These are phyloP conservation scores for Meredithiella fracta DNA, from an alignment of 2,329 filamentous ascomycete genomes.

Conservation along the genomic window DNA sequence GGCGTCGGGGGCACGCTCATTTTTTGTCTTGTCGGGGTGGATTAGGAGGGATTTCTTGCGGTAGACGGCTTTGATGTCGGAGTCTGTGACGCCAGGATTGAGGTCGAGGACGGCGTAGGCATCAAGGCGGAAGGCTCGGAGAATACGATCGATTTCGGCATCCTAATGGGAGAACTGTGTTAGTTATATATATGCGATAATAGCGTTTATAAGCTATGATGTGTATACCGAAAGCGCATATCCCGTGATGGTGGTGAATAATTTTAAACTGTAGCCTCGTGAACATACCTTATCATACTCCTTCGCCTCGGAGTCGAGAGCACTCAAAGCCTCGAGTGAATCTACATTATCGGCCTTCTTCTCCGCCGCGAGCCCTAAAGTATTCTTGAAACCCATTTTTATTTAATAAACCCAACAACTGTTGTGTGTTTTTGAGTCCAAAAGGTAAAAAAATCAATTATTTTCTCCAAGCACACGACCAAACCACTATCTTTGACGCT, in stretches of 20 bases:
- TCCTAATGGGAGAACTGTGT: constrained; percentile 37
- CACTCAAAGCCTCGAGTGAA: constrained; percentile 50
- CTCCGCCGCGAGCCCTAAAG: not conserved
- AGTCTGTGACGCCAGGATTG: constrained; percentile 85
- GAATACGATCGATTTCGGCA: constrained; percentile 86
- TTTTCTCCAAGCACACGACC: too few species aligned
- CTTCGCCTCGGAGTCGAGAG: constrained; percentile 68
- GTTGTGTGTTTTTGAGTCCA: too few species aligned
- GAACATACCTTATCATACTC: constrained; percentile 68
- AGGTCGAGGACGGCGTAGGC: constrained; percentile 87
- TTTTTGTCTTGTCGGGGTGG: constrained; percentile 94
- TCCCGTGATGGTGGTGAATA: not conserved
- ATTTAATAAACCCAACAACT: too few species aligned
- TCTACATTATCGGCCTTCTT: constrained; percentile 35
- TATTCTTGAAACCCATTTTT: constrained; percentile 15
- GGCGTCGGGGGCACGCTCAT: constrained; percentile 77
- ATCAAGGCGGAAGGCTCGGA: constrained; percentile 67
- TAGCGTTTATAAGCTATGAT: not conserved
- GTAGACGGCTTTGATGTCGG: constrained; percentile 87
- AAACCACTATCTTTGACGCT: too few species aligned
- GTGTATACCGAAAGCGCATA: not conserved
- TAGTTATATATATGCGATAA: constrained; percentile 6
- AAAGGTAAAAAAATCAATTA: too few species aligned
- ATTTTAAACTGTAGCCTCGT: not conserved
- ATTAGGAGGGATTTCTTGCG: constrained; percentile 97